Evolutionary conservation across 148 eudicot species (phyloP), one percentile per base, ranked within the genome.

Genomic region (Vaccinium myrtillus): DNA sequence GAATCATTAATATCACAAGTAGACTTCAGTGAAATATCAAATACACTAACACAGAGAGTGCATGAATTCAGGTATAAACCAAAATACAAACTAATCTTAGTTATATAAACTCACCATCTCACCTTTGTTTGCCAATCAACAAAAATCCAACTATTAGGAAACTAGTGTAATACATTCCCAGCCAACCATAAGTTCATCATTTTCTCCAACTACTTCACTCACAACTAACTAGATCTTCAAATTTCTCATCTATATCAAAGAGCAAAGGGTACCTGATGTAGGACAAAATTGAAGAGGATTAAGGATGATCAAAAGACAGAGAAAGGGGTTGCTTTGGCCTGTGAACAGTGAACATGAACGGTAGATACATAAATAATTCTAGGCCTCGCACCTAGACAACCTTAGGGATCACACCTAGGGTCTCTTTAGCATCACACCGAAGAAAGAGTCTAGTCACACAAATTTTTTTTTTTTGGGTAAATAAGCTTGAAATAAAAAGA

Each of bases 71-170:
- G 46, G 53, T 46, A 8, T 75, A 43, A 46, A 75, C 53, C 78
- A 2, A 49, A n/a, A 49, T 23, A 16, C 56, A 49, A 50, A 23
- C 30, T 50, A 50, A 49, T n/a, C 49, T 5, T 48, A 48, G 51
- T 46, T 75, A 48, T 43, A 75, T 4, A 46, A 75, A 30, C 53
- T 46, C 78, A 46, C n/a, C 54, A 75, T 75, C 30, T 49, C 53
- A 43, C 51, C 46, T 75, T 75, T 43, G 78, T n/a, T 75, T 43
- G 78, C 18, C 53, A n/a, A 49, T 77, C 58, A 77, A 77, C 50
- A 32, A 77, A 49, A 48, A 10, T 50, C n/a, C 18, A 77, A 49
- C 6, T 9, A 49, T 77, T 50, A n/a, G 56, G 56, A 77, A 32
- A 49, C 32, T 77, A 14, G 25, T 1, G n/a, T 4, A 76, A 49